Evolutionary conservation across 176 grass and related monocot species (phyloP).

Genomic region (Oryza australiensis): DNA sequence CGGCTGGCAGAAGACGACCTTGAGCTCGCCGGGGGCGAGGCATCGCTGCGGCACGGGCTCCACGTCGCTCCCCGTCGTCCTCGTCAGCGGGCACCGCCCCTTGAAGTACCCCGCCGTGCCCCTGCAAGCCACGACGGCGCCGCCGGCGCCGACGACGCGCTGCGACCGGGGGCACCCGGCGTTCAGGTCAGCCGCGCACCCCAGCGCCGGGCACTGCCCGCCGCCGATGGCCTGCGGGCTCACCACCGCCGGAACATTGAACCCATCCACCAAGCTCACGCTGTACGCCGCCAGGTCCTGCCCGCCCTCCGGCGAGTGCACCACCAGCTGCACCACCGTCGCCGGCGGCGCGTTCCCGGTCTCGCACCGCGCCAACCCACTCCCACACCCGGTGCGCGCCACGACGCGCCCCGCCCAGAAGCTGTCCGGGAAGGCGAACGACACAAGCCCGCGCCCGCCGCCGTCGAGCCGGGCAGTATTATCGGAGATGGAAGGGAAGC

Average conservation of each 20-base stretch:
- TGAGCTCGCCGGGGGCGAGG: slow-evolving; percentile 41
- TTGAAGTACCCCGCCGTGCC: slow-evolving; percentile 23
- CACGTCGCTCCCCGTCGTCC: slow-evolving; percentile 18
- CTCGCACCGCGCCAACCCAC: not conserved
- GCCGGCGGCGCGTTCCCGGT: not conserved
- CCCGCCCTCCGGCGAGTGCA: slow-evolving; percentile 13
- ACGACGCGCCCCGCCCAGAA: not conserved
- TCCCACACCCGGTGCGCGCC: slow-evolving; percentile 9
- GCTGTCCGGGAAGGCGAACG: not conserved
- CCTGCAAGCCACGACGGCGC: slow-evolving; percentile 24
- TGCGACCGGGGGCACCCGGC: not conserved
- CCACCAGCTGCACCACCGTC: slow-evolving; percentile 34
- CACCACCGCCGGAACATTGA: slow-evolving; percentile 45
- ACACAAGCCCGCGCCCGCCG: not conserved
- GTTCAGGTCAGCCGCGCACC: slow-evolving; percentile 34
- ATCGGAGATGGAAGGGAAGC: not conserved
- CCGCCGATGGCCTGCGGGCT: slow-evolving; percentile 34
- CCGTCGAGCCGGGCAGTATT: not conserved
- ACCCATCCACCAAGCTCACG: slow-evolving; percentile 47
- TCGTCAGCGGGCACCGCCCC: slow-evolving; percentile 36
- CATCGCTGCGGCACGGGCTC: slow-evolving; percentile 49
- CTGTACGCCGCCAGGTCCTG: slow-evolving; percentile 34
- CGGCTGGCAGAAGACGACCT: slow-evolving; percentile 56
- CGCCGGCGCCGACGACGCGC: not conserved
- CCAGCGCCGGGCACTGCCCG: slow-evolving; percentile 45